Evolutionary conservation across 805 yeast genomes (phyloP), one percentile per base, ranked within the genome.

Genomic region (Metschnikowia drakensbergensis): DNA sequence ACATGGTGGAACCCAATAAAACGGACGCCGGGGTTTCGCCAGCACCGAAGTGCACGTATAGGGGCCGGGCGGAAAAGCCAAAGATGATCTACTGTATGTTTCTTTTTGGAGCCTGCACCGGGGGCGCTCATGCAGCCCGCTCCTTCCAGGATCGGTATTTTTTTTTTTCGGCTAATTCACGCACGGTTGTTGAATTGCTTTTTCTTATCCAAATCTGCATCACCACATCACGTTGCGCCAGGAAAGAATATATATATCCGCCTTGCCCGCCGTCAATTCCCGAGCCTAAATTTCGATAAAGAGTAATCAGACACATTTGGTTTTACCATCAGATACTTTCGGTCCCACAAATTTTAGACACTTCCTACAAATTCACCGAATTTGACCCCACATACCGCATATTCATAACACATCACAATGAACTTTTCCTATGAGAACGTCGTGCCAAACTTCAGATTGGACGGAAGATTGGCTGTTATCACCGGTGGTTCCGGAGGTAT

Each of bases 401-500:
- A 13, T n/a, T 9, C 7, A 11, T n/a, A 26, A 44, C 37, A 22
- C 13, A 11, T 10, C 11, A 25, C 23, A 26, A 52, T 54, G 57
- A 48, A 66, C 52, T 70, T 51, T 54, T 63, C 74, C 28, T 69
- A 62, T 58, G 67, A 69, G 31, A 76, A 75, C 68, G 68, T 77
- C 39, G 76, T 84, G 28, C 90, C 89, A 53, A 71, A 65, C 48
- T 84, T 83, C 66, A 77, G 87, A 69, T 72, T 83, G 52, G 88
- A 83, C 60, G 86, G 85, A 50, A 80, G 83, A 61, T 72, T 84
- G 47, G 88, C 89, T 37, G 74, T 86, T 39, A 71, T 86, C 54
- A 86, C 94, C 33, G 94, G 94, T 41, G 94, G 91, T 6, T 83
- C 89, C 32, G 94, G 94, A 42, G 92, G 91, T 13, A 71, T 86